phyloP scores from a whole-genome alignment of 139 green algal species.

The Chlorella sp. region DNA sequence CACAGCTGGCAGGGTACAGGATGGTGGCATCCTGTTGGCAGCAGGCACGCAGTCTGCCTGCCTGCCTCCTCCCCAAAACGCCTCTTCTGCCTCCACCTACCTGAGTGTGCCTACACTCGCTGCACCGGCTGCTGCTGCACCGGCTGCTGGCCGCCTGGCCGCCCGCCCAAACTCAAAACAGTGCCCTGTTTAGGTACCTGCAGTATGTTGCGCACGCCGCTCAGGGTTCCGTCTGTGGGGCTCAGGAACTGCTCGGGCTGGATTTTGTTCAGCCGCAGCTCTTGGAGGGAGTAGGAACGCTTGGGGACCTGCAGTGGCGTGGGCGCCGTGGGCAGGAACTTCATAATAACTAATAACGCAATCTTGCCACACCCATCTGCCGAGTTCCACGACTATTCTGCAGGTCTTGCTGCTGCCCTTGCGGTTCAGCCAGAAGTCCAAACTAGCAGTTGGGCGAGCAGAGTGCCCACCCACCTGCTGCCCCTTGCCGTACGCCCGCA shows the following conservation, averaged over 20 bases:
- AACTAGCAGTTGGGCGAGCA: too few relatives aligned
- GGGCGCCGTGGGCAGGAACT: too few relatives aligned
- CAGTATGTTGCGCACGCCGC: slow-evolving; percentile 62
- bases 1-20: too few relatives aligned
- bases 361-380: too few relatives aligned
- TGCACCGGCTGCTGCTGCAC: too few relatives aligned
- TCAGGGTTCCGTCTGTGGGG: slow-evolving; percentile 81
- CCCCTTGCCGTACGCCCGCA: slow-evolving; percentile 51
- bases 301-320: slow-evolving; percentile 71
- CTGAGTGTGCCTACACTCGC: too few relatives aligned
- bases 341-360: too few relatives aligned
- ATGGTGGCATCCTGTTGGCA: too few relatives aligned
- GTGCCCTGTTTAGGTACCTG: slow-evolving; percentile 33
- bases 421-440: too few relatives aligned
- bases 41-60: too few relatives aligned
- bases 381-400: background rate
- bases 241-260: slow-evolving; percentile 81
- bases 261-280: slow-evolving; percentile 92
- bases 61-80: too few relatives aligned
- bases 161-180: background rate
- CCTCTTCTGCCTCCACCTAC: too few relatives aligned
- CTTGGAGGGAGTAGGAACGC: slow-evolving; percentile 80
- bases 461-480: slow-evolving; percentile 4
- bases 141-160: background rate
- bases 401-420: background rate